Evolutionary conservation across 2,329 filamentous ascomycete genomes (phyloP).

Genomic region (Ophidiomyces ophidiicola): DNA sequence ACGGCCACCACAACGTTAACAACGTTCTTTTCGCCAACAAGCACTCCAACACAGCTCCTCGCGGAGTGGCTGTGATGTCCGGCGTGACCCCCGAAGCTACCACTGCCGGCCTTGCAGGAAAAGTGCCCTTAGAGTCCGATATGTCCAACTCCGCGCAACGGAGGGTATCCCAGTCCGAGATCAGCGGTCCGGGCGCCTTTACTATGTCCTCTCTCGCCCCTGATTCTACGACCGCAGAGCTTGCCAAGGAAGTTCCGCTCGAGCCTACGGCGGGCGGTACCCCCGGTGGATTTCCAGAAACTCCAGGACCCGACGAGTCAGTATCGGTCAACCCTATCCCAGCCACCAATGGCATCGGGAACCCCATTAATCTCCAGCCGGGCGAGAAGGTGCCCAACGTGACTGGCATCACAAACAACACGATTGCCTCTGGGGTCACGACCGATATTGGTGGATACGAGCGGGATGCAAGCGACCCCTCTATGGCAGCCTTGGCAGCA

Average conservation of each 20-base stretch:
- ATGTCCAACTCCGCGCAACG: slow-evolving; percentile 12
- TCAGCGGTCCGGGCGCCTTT: slow-evolving; percentile 21
- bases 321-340: slow-evolving; percentile 46
- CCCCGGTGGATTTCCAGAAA: slow-evolving; percentile 62
- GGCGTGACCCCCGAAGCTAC: slow-evolving; percentile 58
- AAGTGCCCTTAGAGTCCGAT: slow-evolving; percentile 44
- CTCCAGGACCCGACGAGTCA: slow-evolving; percentile 43
- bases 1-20: slow-evolving; percentile 76
- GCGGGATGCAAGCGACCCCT: slow-evolving; percentile 49
- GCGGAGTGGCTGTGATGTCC: slow-evolving; percentile 33
- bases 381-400: slow-evolving; percentile 68
- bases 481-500: slow-evolving; percentile 34
- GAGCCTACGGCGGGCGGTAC: slow-evolving; percentile 36
- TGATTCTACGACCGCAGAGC: slow-evolving; percentile 54
- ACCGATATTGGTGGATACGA: slow-evolving; percentile 80
- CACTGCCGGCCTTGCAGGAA: slow-evolving; percentile 55
- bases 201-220: slow-evolving; percentile 56
- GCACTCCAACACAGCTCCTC: slow-evolving; percentile 3
- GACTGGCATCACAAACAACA: slow-evolving; percentile 52
- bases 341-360: slow-evolving; percentile 49
- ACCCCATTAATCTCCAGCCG: slow-evolving; percentile 66
- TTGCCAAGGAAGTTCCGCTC: slow-evolving; percentile 56
- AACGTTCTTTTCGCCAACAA: slow-evolving; percentile 54
- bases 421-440: slow-evolving; percentile 52
- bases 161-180: slow-evolving; percentile 2